Conservation (phyloP, 768 basidiomycete genomes). For the Lepiota venenata region DNA sequence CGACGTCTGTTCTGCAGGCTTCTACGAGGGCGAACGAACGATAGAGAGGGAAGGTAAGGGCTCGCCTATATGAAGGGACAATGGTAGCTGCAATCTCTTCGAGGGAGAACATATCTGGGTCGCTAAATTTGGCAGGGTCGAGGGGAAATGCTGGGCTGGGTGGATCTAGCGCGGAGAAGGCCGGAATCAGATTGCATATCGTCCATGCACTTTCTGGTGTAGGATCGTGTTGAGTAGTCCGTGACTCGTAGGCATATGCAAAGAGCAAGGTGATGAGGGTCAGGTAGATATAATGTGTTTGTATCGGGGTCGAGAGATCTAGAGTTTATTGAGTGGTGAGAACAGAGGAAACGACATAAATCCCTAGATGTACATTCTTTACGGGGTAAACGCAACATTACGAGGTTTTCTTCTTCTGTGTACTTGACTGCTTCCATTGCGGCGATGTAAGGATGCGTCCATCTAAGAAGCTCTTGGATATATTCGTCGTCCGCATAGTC, state of each 20-base stretch:
- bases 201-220: conserved; percentile 91
- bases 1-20: conserved; percentile 63
- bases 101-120: conserved; percentile 30
- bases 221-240: conserved; percentile 76
- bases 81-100: conserved; percentile 51
- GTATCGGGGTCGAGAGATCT: conserved; percentile 60
- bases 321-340: conserved; percentile 9
- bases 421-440: conserved; percentile 41
- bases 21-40: conserved; percentile 76
- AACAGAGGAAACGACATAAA: neutral
- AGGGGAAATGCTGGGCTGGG: neutral
- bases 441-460: conserved; percentile 54
- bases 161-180: conserved; percentile 81
- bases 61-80: conserved; percentile 67
- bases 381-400: conserved; percentile 56
- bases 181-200: conserved; percentile 64
- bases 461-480: conserved; percentile 66
- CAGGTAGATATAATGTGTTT: conserved; percentile 64
- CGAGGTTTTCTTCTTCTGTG: conserved; percentile 68
- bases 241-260: conserved; percentile 77
- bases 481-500: conserved; percentile 77
- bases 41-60: conserved; percentile 74
- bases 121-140: conserved; percentile 25
- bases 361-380: conserved; percentile 45
- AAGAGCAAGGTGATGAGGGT: conserved; percentile 71